These are phyloP conservation scores for Pistacia atlantica DNA, from an alignment of 345 rosid species.

Conservation along the genomic window DNA sequence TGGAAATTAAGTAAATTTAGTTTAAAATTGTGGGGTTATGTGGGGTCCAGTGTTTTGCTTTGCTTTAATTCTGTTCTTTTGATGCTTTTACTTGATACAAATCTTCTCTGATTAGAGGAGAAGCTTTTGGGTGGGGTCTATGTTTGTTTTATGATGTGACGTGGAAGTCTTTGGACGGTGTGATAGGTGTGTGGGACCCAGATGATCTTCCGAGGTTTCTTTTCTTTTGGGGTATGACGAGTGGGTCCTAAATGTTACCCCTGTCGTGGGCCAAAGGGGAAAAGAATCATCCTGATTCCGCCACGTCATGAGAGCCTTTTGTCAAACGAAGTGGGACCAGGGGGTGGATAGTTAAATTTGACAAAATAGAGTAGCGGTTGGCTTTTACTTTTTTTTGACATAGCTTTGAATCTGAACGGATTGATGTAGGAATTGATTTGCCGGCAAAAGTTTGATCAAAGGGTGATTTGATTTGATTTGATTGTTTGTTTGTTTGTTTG, in stretches of 20 bases:
- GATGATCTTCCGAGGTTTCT: conserved; percentile 18
- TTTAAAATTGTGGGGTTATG: conserved; percentile 8
- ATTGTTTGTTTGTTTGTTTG: conserved; percentile 10
- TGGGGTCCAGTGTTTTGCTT: not conserved
- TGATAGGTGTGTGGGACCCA: conserved; percentile 17
- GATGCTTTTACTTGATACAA: conserved; percentile 3
- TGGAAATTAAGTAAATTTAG: not conserved
- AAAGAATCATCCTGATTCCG: not conserved
- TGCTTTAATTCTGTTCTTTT: conserved; percentile 33
- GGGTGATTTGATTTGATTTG: not conserved
- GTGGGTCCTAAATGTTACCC: not conserved
- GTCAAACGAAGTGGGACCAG: not conserved
- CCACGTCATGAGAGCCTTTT: conserved; percentile 13
- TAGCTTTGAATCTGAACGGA: too few relatives aligned
- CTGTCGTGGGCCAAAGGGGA: not conserved
- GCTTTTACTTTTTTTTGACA: too few relatives aligned
- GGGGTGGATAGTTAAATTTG: not conserved
- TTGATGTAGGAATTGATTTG: not conserved
- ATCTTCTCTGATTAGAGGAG: conserved; percentile 27
- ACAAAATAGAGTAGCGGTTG: not conserved
- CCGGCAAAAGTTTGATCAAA: not conserved
- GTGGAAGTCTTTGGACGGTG: conserved; percentile 23
- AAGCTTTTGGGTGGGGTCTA: conserved; percentile 36
- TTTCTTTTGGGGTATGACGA: not conserved
- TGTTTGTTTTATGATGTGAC: conserved; percentile 28